phyloP scores from a whole-genome alignment of 1,139 yeast species.

The Lodderomyces pseudojiufengensis region DNA sequence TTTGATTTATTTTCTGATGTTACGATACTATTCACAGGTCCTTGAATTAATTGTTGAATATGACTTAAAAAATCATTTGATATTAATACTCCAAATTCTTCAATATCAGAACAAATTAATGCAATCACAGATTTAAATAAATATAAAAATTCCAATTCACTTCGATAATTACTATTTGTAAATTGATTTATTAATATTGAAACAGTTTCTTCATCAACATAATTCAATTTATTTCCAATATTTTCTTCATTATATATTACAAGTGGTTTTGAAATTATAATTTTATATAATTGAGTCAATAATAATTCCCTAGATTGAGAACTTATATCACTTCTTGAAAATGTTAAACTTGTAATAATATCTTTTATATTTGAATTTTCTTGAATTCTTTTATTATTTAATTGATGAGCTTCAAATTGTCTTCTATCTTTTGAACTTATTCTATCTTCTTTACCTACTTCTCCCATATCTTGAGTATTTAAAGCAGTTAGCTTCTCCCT shows the following conservation, averaged over 20 bases:
- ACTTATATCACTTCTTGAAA: conserved; percentile 44
- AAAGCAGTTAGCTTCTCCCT: conserved; percentile 34
- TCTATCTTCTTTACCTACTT: conserved; percentile 15
- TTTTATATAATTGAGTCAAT: conserved; percentile 48
- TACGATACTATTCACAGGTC: conserved; percentile 30
- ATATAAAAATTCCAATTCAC: conserved; percentile 42
- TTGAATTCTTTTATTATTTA: conserved; percentile 36
- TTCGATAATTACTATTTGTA: conserved; percentile 32
- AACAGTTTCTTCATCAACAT: conserved; percentile 36
- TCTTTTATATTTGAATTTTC: conserved; percentile 39
- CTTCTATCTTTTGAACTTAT: conserved; percentile 21
- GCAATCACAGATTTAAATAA: conserved; percentile 42
- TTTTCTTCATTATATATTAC: conserved; percentile 36
- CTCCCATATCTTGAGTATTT: conserved; percentile 19
- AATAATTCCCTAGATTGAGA: conserved; percentile 48
- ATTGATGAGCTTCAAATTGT: conserved; percentile 30
- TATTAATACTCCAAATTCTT: conserved; percentile 48
- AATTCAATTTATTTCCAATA: conserved; percentile 25
- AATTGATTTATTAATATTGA: conserved; percentile 32
- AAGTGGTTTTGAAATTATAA: conserved; percentile 44
- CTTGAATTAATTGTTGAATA: conserved; percentile 32
- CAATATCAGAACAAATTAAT: conserved; percentile 45
- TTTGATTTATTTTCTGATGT: conserved; percentile 40
- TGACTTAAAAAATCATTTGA: conserved; percentile 36
- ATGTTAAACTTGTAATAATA: conserved; percentile 35